Evolutionary conservation across 192 early-diverging fungal species (phyloP).

Genomic region (Dimargaris verticillata): DNA sequence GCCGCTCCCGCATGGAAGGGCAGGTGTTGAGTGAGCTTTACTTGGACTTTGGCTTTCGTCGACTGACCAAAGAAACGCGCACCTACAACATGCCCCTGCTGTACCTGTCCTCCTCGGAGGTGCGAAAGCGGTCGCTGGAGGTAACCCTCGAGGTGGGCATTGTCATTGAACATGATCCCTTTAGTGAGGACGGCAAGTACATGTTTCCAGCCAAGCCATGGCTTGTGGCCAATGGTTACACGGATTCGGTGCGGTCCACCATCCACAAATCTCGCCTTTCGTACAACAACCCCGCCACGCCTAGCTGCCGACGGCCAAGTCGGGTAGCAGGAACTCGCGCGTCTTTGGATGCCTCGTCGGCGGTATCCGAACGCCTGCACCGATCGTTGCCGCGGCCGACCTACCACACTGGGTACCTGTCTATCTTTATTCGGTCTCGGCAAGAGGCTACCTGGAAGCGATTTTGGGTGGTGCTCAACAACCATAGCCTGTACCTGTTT

Average conservation of each 20-base stretch:
- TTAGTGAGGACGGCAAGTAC: conserved; percentile 6
- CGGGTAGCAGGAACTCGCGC: too few relatives aligned
- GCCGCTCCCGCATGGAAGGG: conserved; percentile 3
- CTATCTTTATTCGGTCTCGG: conserved; percentile 27
- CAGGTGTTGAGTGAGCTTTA: conserved; percentile 26
- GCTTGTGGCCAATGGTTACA: conserved; percentile 6
- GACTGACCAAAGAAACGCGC: conserved; percentile 23
- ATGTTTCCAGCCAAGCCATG: conserved; percentile 8
- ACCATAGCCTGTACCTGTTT: conserved; percentile 20
- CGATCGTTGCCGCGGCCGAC: background rate
- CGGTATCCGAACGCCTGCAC: background rate
- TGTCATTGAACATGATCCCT: conserved; percentile 23
- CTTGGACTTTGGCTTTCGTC: conserved; percentile 24
- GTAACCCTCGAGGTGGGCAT: conserved; percentile 32
- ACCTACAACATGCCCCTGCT: conserved; percentile 26
- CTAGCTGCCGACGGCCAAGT: conserved; percentile 9
- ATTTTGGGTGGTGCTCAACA: conserved; percentile 28
- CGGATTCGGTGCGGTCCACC: conserved; percentile 4
- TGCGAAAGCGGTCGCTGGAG: conserved; percentile 28
- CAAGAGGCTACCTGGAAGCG: conserved; percentile 29
- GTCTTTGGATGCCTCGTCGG: background rate
- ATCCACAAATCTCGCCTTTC: conserved; percentile 2
- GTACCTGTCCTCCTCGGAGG: conserved; percentile 25
- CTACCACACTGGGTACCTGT: conserved; percentile 19
- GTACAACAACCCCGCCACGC: conserved; percentile 18